Evolutionary conservation across 768 basidiomycete genomes (phyloP).

Genomic region (Boletus reticulatus): DNA sequence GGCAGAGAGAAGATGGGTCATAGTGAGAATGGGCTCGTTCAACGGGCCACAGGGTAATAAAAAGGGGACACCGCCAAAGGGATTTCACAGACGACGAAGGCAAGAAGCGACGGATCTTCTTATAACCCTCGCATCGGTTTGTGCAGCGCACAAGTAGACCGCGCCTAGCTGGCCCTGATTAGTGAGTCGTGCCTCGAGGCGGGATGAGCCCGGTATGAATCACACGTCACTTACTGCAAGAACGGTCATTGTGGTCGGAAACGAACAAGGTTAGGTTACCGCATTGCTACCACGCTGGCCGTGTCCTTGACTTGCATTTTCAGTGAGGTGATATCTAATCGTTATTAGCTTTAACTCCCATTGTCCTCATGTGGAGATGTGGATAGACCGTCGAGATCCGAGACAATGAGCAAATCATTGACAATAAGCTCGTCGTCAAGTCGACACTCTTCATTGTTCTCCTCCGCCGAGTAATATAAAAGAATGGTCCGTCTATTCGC

Average conservation of each 20-base stretch:
- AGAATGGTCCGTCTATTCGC: neutral
- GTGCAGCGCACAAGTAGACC: neutral
- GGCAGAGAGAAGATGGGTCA: conserved; percentile 12
- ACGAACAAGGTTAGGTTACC: neutral
- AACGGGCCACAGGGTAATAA: conserved; percentile 16
- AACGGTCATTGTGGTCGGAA: neutral
- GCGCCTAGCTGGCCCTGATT: conserved; percentile 2
- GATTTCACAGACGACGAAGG: neutral
- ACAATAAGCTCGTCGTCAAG: neutral
- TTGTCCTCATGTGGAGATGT: no score
- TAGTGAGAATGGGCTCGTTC: conserved; percentile 17
- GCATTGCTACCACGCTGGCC: neutral
- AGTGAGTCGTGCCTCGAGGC: conserved; percentile 17
- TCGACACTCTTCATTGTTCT: neutral
- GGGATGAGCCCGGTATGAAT: conserved; percentile 5
- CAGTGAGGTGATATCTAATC: no score
- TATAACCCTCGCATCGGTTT: conserved; percentile 12
- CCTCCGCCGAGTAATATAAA: neutral
- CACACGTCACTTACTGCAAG: no score
- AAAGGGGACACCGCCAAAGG: neutral
- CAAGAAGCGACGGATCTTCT: conserved; percentile 8
- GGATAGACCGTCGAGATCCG: no score
- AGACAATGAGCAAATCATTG: no score
- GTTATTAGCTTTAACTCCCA: no score
- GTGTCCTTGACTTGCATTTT: no score